A percentile compares a stretch with the other conserved stretches of the same genome.
Conservation (phyloP, 768 basidiomycete genomes). For the Cystofilobasidium macerans region DNA sequence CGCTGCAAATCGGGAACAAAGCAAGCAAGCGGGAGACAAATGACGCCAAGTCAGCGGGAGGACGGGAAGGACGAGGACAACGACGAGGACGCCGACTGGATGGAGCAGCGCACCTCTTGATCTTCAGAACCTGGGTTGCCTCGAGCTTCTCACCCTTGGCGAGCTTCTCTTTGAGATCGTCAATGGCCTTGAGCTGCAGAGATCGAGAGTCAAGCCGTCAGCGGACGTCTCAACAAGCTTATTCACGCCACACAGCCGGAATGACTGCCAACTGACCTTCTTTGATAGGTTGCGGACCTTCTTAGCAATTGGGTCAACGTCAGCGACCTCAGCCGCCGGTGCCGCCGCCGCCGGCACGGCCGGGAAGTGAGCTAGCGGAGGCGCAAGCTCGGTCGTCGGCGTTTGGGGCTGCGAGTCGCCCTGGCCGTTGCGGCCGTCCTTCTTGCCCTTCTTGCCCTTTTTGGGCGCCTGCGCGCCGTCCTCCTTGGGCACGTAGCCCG, state of each 20-base stretch:
- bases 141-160: conserved; percentile 84
- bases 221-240: conserved; percentile 19
- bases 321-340: conserved; percentile 28
- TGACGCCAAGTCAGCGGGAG: neutral
- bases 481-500: conserved; percentile 40
- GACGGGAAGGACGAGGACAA: neutral
- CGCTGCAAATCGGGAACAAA: conserved; percentile 33
- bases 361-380: neutral
- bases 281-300: conserved; percentile 90
- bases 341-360: too few species aligned
- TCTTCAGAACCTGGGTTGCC: conserved; percentile 92
- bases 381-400: neutral
- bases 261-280: conserved; percentile 52
- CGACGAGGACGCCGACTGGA: too few species aligned
- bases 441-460: conserved; percentile 31
- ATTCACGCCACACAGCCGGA: too few species aligned
- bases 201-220: neutral
- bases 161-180: conserved; percentile 87
- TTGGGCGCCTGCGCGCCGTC: conserved; percentile 36
- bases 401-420: conserved; percentile 10
- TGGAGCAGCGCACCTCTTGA: conserved; percentile 56
- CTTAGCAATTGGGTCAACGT: conserved; percentile 69
- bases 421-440: conserved; percentile 20
- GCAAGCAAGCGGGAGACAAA: neutral
- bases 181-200: conserved; percentile 89